Base-by-base conservation (phyloP, 768 basidiomycete genomes). In the Floccularia luteovirens region DNA sequence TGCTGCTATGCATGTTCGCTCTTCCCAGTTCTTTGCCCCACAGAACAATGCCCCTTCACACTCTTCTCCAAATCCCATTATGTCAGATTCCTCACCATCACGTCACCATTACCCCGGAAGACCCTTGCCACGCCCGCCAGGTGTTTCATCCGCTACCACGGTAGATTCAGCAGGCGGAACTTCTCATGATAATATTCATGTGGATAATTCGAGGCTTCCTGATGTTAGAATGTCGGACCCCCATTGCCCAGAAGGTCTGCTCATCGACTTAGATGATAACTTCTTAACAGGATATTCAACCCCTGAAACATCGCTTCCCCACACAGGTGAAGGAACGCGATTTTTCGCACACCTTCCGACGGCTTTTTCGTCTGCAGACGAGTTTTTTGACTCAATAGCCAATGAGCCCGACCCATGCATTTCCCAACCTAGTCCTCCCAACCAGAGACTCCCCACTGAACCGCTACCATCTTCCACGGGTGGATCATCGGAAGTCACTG, bases 211-310 rank as follows among this genome's bases (percentile, higher is more conserved):
- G 7, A n/a, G n/a, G n/a, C n/a, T n/a, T n/a, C n/a, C n/a, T 17
- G 17, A 34, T 34, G 17, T 8, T 17, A 8, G 33, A 7, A 7
- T 8, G 17, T 41, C 45, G 14, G 42, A 46, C 32, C 45, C 48
- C 38, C 34, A 45, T 14, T 58, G 62, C 51, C 67, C 71, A 11
- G 72, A 79, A 47, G 78, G 75, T 2, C 52, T 77, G 16, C 57
- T 79, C 21, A 79, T 80, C 43, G 74, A 80, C 55, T 57, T 79
- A 14, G 67, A 72, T 21, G 75, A 73, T 32, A 59, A 57, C 22
- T 60, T 64, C 4, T 37, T 56, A 22, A 51, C 54, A 36, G 46
- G 40, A 28, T 44, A 39, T 31, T 45, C 56, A 53, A 20, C 49
- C 43, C 44, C 54, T 50, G 46, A 51, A 4, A 39, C 48, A 5